These are phyloP conservation scores for Cladophialophora exuberans DNA, from an alignment of 2,329 filamentous ascomycete genomes.

Conservation along the genomic window DNA sequence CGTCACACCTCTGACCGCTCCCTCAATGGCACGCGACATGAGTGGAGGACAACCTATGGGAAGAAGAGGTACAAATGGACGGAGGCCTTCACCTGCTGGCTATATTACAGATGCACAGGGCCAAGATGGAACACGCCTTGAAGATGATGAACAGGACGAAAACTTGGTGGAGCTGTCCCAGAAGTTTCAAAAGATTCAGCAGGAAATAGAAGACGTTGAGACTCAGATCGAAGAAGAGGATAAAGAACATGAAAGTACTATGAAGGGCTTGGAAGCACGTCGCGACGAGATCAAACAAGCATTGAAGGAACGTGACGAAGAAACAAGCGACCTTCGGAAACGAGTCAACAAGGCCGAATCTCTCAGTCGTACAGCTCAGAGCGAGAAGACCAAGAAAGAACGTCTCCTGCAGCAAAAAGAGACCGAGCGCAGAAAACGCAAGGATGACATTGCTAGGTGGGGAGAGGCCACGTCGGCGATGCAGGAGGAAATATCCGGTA, in stretches of 20 bases:
- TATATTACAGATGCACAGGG: slow-evolving; percentile 44
- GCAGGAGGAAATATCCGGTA: slow-evolving; percentile 51
- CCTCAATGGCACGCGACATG: slow-evolving; percentile 67
- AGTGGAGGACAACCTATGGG: slow-evolving; percentile 57
- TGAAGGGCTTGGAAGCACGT: slow-evolving; percentile 73
- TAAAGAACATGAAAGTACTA: slow-evolving; percentile 66
- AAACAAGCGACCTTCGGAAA: slow-evolving; percentile 79
- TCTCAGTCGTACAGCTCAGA: slow-evolving; percentile 78
- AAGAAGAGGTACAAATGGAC: slow-evolving; percentile 70
- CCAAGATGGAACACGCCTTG: slow-evolving; percentile 29
- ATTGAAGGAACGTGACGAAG: slow-evolving; percentile 88
- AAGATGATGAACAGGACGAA: slow-evolving; percentile 61
- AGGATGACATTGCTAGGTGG: slow-evolving; percentile 63
- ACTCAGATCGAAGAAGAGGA: slow-evolving; percentile 69
- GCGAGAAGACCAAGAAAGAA: slow-evolving; percentile 77
- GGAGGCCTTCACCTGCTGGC: slow-evolving; percentile 72
- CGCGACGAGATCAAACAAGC: slow-evolving; percentile 76
- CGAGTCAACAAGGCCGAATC: slow-evolving; percentile 80
- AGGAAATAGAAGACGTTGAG: slow-evolving; percentile 80
- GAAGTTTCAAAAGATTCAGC: slow-evolving; percentile 76
- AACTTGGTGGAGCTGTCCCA: slow-evolving; percentile 78
- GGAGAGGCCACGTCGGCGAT: slow-evolving; percentile 58
- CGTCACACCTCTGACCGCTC: slow-evolving; percentile 63
- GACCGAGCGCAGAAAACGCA: slow-evolving; percentile 62
- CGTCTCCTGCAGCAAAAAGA: slow-evolving; percentile 63